phyloP scores from a whole-genome alignment of 2,329 filamentous ascomycete genomes.

The Trichoderma aggressivum region DNA sequence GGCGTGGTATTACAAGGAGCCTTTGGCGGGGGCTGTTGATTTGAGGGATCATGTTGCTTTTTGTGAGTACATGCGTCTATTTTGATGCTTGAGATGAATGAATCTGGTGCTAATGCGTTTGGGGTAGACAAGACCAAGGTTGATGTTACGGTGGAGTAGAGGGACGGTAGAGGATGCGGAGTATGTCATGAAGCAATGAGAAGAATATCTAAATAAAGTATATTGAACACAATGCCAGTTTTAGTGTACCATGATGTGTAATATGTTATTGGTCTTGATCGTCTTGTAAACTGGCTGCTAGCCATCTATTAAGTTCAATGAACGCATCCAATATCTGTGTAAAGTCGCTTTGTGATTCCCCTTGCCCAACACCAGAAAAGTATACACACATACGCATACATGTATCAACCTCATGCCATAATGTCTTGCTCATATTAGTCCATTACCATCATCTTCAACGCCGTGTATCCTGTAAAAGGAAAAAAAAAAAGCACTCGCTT shows the following conservation, averaged over 20 bases:
- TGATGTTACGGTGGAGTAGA: constrained; percentile 22
- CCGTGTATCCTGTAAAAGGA: neutral
- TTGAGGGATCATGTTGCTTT: constrained; percentile 58
- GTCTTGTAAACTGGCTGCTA: neutral
- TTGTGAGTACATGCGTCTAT: constrained; percentile 40
- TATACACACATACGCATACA: neutral
- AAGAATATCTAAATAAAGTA: neutral
- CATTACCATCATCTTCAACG: constrained; percentile 3
- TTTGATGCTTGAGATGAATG: neutral
- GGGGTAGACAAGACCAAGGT: constrained; percentile 36
- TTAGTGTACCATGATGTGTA: neutral
- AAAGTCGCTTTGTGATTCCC: neutral
- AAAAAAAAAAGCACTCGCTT: neutral
- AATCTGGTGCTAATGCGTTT: neutral
- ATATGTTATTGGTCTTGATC: neutral
- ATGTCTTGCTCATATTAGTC: neutral
- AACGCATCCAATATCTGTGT: neutral
- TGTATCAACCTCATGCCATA: neutral
- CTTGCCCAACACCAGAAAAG: neutral
- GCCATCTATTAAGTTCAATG: neutral
- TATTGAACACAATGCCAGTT: neutral
- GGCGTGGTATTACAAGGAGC: constrained; percentile 57
- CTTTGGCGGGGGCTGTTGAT: constrained; percentile 45
- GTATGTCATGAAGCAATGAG: neutral
- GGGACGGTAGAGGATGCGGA: neutral